Evolutionary conservation across 768 basidiomycete species (phyloP), one percentile per base, ranked within the genome.

Genomic region (Suillus weaverae): DNA sequence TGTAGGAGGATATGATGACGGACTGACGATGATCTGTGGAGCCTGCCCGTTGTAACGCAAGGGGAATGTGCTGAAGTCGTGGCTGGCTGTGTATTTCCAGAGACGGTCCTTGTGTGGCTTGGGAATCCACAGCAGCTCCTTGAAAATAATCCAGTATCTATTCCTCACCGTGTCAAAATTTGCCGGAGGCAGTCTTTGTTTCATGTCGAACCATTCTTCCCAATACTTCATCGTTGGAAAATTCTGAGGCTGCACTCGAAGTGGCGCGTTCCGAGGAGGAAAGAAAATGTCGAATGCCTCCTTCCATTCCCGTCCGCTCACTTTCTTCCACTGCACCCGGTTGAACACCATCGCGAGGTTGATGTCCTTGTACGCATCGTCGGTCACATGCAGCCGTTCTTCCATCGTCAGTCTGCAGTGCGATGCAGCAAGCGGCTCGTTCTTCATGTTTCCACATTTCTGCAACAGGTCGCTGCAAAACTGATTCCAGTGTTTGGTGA

Each of bases 91-190:
- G 32, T 62, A 62, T 8, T 53, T 36, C 61, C 61, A 62, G 2
- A 51, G 30, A 3, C 61, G 30, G 46, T 53, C 48, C 10, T 30
- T 30, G 61, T 39, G 36, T n/a, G 61, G 61, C 20, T 50, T 62
- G 2, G 61, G 26, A n/a, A 62, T 14, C 61, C 61, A 62, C 1
- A 6, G 3, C 32, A 62, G 8, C 18, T 33, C 5, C 10, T 53
- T 50, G 46, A 62, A 62, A 0, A 62, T 3, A 1, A 0, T 18
- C 44, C 22, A 33, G 20, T 26, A 50, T 2, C 6, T 41, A 7
- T 2, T 18, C 9, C 33, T 6, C 6, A 62, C 7, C 4, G 18
- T 33, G 2, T 62, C 32, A 10, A 35, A 22, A 1, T 0, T 3
- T 3, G 11, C 4, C 1, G 18, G 10, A 0, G 61, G 5, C 22